Evolutionary conservation across 78 protist genomes (phyloP), one percentile per base, ranked within the genome.

Genomic region (Dictyostelium firmibasis): DNA sequence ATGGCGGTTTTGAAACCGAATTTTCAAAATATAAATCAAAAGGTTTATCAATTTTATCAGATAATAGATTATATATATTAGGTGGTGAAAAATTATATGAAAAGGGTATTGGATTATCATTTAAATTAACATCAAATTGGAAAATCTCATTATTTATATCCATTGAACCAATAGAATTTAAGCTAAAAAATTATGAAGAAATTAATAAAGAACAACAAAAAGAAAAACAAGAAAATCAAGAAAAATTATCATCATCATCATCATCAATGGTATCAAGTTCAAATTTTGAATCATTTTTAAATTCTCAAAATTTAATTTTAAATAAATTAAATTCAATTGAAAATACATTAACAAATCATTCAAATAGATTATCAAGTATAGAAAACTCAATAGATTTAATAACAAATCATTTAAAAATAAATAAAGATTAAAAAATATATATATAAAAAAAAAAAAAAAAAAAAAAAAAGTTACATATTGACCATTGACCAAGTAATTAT

Each of bases 21-120:
- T 67, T 27, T 67, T 67, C 75, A 67, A 25, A 67, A 67, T 67
- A 67, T 67, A n/a, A 67, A 67, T 67, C 18, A 11, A 67, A 25
- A 27, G 75, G 20, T 7, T 67, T 67, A 67, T 67, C 75, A 67
- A 27, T 67, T 11, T 11, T 67, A 67, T 25, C 75, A 67, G 38
- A 72, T 31, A 72, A 29, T 33, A 72, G 20, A 33, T 33, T 72
- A 27, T 72, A 72, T 33, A 18, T 20, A 16, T 33, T 72, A 31
- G 79, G 25, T 14, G 36, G 44, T 27, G 79, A 72, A 72, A 14
- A 29, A 72, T 72, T 72, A 33, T 33, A 72, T 33, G 23, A 27
- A 72, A 72, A 72, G 33, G 79, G 79, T 29, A 72, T 72, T 33
- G 79, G 79, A 31, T 72, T 72, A 72, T 72, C 79, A 72, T 72